Evolutionary conservation across 2,329 filamentous ascomycete genomes (phyloP).

Genomic region (Colletotrichum melonis): DNA sequence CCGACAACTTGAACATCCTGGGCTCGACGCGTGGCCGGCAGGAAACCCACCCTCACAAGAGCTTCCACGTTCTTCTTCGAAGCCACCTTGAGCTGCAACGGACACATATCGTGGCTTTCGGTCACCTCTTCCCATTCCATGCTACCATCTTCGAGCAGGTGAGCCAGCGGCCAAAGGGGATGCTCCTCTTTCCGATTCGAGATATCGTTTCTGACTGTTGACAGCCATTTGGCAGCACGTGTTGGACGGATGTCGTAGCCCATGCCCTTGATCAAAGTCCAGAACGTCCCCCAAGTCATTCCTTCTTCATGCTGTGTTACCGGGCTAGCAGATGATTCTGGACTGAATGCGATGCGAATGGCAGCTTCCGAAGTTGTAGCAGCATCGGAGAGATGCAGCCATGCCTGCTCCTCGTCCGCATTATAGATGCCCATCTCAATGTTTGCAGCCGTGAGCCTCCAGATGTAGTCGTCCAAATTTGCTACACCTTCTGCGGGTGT

Average conservation of each 20-base stretch:
- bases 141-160: conserved; percentile 3
- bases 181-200: background rate
- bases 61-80: background rate
- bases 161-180: conserved; percentile 24
- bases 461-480: conserved; percentile 38
- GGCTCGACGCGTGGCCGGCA: background rate
- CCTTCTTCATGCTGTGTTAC: conserved; percentile 10
- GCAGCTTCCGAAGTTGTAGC: background rate
- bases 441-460: conserved; percentile 34
- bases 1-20: background rate
- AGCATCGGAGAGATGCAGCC: conserved; percentile 15
- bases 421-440: conserved; percentile 36
- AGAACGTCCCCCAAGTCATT: conserved; percentile 24
- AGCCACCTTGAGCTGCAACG: conserved; percentile 11
- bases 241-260: conserved; percentile 1
- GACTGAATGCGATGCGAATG: background rate
- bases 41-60: background rate
- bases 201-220: conserved; percentile 3
- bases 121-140: background rate
- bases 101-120: background rate
- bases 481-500: conserved; percentile 38
- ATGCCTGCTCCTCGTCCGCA: conserved; percentile 16
- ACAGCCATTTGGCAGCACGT: background rate
- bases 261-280: background rate
- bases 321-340: background rate